Evolutionary conservation across 805 yeast species (phyloP).

Genomic region (Grigorovia transvaalensis): DNA sequence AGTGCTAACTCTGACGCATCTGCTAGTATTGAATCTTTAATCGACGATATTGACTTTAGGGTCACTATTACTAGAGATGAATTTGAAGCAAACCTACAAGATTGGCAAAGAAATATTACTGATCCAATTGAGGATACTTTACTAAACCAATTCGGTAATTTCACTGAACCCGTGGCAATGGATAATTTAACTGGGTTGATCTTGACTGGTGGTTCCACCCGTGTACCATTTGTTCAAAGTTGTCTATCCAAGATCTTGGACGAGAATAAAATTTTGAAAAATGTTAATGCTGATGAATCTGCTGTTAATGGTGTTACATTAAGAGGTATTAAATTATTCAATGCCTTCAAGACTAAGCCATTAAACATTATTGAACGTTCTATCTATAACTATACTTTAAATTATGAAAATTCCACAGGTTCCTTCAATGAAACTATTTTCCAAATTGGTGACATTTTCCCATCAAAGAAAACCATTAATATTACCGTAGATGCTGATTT

Average conservation of each 20-base stretch:
- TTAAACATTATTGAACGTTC: conserved; percentile 50
- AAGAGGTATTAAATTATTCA: conserved; percentile 67
- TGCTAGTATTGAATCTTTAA: conserved; percentile 67
- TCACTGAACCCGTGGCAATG: conserved; percentile 18
- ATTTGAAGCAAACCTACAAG: conserved; percentile 42
- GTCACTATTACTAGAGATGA: conserved; percentile 64
- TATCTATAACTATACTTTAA: conserved; percentile 37
- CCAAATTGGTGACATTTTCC: conserved; percentile 35
- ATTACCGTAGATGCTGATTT: conserved; percentile 27
- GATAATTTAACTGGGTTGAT: conserved; percentile 53
- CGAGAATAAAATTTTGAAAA: conserved; percentile 56
- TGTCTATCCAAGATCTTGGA: conserved; percentile 45
- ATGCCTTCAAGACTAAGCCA: conserved; percentile 49
- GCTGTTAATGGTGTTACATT: conserved; percentile 84
- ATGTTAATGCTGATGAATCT: conserved; percentile 92
- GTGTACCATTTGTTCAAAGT: conserved; percentile 80
- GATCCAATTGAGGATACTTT: conserved; percentile 49
- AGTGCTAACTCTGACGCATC: conserved; percentile 79
- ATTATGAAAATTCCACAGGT: conserved; percentile 21
- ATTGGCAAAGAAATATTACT: conserved; percentile 29
- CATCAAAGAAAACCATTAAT: conserved; percentile 20
- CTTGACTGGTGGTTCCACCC: conserved; percentile 80
- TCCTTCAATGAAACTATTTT: conserved; percentile 32
- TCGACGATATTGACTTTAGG: conserved; percentile 65
- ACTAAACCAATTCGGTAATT: conserved; percentile 24